A percentile compares a stretch with the other conserved stretches of the same genome.
Evolutionary conservation across 179 eudicot species (phyloP).

Genomic region (Carnegiea gigantea): DNA sequence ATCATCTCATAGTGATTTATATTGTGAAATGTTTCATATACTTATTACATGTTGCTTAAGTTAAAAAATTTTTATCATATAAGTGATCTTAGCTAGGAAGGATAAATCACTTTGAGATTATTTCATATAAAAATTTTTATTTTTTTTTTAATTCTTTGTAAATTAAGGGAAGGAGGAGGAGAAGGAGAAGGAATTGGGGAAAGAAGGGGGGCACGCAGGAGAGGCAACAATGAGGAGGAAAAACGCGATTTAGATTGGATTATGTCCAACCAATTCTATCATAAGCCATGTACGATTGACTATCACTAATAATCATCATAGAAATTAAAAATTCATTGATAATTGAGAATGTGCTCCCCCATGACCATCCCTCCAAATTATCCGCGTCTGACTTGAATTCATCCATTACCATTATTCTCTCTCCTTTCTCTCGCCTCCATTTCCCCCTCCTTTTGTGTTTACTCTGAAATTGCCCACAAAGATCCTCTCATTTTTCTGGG

Average conservation of each 20-base stretch:
- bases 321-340: too few relatives aligned
- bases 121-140: too few relatives aligned
- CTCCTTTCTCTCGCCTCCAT: slow-evolving; percentile 12
- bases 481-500: slow-evolving; percentile 10
- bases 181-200: slow-evolving; percentile 9
- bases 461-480: neutral
- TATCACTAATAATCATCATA: neutral
- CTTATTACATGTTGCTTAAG: too few relatives aligned
- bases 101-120: too few relatives aligned
- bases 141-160: neutral
- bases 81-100: too few relatives aligned
- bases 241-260: neutral
- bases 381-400: slow-evolving; percentile 7
- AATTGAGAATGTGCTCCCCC: slow-evolving; percentile 10
- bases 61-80: too few relatives aligned
- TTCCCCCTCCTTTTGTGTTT: slow-evolving; percentile 8
- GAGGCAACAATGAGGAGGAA: too few relatives aligned
- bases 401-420: slow-evolving; percentile 2
- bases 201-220: slow-evolving; percentile 39
- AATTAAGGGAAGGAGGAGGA: neutral
- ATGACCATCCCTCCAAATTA: slow-evolving; percentile 9
- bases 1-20: too few relatives aligned
- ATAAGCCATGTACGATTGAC: neutral
- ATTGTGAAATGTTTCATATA: too few relatives aligned
- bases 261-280: neutral